These are phyloP conservation scores for Geotrichum klebahnii DNA, from an alignment of 1,139 yeast genomes.

Conservation along the genomic window DNA sequence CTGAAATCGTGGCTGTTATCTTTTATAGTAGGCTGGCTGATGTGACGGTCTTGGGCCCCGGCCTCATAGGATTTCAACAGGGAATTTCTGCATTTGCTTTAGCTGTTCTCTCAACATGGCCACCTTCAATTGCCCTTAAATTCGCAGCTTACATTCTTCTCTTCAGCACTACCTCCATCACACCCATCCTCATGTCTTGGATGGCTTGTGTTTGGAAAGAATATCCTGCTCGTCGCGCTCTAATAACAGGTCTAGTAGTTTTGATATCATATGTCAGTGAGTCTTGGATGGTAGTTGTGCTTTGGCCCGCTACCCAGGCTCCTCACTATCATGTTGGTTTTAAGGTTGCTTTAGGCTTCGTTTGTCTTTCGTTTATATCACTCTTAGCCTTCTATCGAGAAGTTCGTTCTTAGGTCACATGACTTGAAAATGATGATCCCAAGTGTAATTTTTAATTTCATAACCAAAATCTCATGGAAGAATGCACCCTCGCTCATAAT, in stretches of 20 bases:
- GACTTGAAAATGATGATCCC: no score
- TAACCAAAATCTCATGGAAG: no score
- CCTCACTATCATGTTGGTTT: constrained; percentile 10
- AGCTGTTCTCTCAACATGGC: constrained; percentile 13
- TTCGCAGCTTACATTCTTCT: constrained; percentile 11
- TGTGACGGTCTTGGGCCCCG: constrained; percentile 11
- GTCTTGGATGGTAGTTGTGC: constrained; percentile 7
- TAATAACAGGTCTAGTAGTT: constrained; percentile 9
- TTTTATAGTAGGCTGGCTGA: constrained; percentile 7
- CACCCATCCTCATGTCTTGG: constrained; percentile 15
- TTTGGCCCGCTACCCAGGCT: constrained; percentile 11
- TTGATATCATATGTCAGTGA: constrained; percentile 8
- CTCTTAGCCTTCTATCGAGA: constrained; percentile 3
- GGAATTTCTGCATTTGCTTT: constrained; percentile 3
- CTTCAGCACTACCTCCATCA: constrained; percentile 10
- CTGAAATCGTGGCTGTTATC: constrained; percentile 11
- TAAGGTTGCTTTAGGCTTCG: constrained; percentile 8
- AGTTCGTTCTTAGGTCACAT: constrained; percentile 2
- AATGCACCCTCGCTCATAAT: background rate
- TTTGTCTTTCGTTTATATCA: background rate
- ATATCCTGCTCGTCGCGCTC: constrained; percentile 11
- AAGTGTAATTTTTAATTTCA: background rate
- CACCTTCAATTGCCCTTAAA: constrained; percentile 10
- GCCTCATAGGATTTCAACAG: constrained; percentile 3
- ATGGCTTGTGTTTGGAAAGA: constrained; percentile 16